Evolutionary conservation across 129 eudicot species (phyloP).

Genomic region (Ambrosia trifida): DNA sequence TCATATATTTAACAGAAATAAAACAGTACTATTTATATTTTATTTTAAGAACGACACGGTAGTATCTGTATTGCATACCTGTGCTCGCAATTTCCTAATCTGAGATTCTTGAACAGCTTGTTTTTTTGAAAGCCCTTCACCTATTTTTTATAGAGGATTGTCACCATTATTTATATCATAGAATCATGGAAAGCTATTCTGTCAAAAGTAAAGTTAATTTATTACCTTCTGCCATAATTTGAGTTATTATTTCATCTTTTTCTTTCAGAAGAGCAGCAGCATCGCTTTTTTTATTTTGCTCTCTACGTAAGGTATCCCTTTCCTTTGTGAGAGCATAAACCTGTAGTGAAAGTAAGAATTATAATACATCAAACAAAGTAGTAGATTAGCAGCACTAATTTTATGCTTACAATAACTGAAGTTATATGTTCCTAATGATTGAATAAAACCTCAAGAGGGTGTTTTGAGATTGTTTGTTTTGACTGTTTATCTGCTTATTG

Average conservation of each 20-base stretch:
- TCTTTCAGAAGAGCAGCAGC: slow-evolving; percentile 98
- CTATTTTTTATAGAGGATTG: slow-evolving; percentile 35
- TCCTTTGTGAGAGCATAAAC: slow-evolving; percentile 93
- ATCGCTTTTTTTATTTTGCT: slow-evolving; percentile 87
- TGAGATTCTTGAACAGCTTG: slow-evolving; percentile 97
- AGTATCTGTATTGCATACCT: slow-evolving; percentile 46
- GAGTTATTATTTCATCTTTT: slow-evolving; percentile 91
- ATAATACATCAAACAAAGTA: neutral
- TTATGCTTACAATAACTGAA: neutral
- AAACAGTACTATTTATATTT: slow-evolving; percentile 3
- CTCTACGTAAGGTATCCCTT: slow-evolving; percentile 93
- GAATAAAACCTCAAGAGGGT: slow-evolving; percentile 1
- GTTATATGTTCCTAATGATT: neutral
- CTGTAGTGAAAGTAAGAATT: slow-evolving; percentile 34
- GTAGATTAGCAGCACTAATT: slow-evolving; percentile 14
- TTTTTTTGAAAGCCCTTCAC: slow-evolving; percentile 93
- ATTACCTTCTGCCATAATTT: slow-evolving; percentile 96
- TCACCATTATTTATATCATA: neutral
- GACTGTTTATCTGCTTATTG: too few species aligned
- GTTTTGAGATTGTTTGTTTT: neutral
- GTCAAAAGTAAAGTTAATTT: neutral
- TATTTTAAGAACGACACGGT: neutral
- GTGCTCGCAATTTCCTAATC: slow-evolving; percentile 88
- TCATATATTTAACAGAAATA: slow-evolving; percentile 11
- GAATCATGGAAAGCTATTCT: neutral